Conservation (phyloP, 768 basidiomycete genomes). For the Amanita rubescens region DNA sequence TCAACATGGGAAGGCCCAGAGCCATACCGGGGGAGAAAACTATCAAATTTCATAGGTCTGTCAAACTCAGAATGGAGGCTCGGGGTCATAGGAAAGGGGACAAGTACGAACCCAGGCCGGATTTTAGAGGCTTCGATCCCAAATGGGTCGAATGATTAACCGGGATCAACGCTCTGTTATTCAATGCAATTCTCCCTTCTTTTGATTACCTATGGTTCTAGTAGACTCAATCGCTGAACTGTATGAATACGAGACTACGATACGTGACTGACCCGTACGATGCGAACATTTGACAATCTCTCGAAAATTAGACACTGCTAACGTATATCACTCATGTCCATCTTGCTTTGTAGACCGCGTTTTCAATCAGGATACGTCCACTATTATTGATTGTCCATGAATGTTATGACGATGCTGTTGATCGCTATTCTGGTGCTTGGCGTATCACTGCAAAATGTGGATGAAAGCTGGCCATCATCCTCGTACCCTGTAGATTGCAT, state of each 20-base stretch:
- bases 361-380: too few relatives aligned
- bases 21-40: slow-evolving; percentile 31
- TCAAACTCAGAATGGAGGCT: slow-evolving; percentile 48
- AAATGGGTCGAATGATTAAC: slow-evolving; percentile 27
- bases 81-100: slow-evolving; percentile 27
- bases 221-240: not conserved
- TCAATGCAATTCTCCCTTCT: not conserved
- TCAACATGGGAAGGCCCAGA: slow-evolving; percentile 29
- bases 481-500: slow-evolving; percentile 43
- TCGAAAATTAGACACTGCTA: too few relatives aligned
- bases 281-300: too few relatives aligned
- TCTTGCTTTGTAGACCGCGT: too few relatives aligned
- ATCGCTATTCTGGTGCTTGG: not conserved
- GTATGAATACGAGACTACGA: not conserved
- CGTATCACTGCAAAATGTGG: slow-evolving; percentile 16
- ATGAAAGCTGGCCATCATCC: slow-evolving; percentile 39
- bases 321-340: too few relatives aligned
- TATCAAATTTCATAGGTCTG: slow-evolving; percentile 45
- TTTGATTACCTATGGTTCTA: not conserved
- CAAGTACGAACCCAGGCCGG: slow-evolving; percentile 20
- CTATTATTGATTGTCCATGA: not conserved
- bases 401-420: too few relatives aligned
- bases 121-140: slow-evolving; percentile 22
- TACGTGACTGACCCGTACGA: not conserved
- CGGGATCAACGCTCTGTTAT: too few relatives aligned